Conservation (phyloP, 1,284 basidiomycete genomes). For the Meripilus lineatus region DNA sequence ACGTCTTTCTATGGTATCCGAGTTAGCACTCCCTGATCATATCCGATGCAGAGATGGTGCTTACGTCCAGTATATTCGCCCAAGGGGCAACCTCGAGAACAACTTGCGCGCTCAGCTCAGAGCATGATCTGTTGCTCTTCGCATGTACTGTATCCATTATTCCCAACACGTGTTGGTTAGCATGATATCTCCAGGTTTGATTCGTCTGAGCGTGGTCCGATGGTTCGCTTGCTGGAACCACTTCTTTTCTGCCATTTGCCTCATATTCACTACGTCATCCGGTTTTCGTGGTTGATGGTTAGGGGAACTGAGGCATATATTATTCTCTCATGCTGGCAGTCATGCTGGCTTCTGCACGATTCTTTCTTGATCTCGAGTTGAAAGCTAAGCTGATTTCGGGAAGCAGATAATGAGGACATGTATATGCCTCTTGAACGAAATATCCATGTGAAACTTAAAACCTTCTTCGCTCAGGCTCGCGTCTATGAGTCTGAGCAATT, state of each 20-base stretch:
- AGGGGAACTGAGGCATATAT: slow-evolving; percentile 81
- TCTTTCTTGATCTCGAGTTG: background rate
- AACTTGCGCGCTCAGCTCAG: slow-evolving; percentile 84
- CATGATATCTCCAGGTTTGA: too few species aligned
- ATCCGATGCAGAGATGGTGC: slow-evolving; percentile 62
- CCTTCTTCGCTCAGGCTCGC: too few species aligned
- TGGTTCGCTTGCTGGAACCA: slow-evolving; percentile 2
- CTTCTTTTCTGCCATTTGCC: slow-evolving; percentile 26
- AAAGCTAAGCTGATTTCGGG: background rate
- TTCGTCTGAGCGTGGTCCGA: slow-evolving; percentile 9
- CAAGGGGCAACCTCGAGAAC: slow-evolving; percentile 78
- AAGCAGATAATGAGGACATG: slow-evolving; percentile 5
- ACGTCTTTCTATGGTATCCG: too few species aligned
- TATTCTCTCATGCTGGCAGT: slow-evolving; percentile 16
- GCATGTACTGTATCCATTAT: slow-evolving; percentile 19
- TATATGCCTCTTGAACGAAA: too few species aligned
- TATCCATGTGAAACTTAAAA: too few species aligned
- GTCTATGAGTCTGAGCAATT: background rate
- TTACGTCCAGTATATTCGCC: slow-evolving; percentile 87
- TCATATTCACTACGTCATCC: slow-evolving; percentile 75
- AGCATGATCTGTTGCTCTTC: slow-evolving; percentile 35
- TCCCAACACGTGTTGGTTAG: slow-evolving; percentile 16
- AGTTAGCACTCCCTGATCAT: slow-evolving; percentile 19
- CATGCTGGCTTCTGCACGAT: background rate
- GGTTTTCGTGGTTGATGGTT: slow-evolving; percentile 57